Base-by-base conservation (phyloP, 2,329 filamentous ascomycete species). In the Fusarium nurragi region DNA sequence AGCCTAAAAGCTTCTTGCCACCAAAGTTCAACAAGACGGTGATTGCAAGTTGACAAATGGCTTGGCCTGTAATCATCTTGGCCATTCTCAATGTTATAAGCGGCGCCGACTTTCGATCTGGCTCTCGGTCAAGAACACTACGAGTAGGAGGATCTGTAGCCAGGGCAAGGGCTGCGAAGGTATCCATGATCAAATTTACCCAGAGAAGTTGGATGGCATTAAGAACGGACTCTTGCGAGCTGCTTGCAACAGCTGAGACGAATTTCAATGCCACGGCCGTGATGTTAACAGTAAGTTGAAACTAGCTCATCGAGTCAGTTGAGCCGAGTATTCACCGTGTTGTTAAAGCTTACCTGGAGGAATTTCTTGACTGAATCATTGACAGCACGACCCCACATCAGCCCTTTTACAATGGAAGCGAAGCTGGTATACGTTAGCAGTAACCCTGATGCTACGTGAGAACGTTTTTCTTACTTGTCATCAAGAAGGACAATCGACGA, bases 21-120 rank as follows among this genome's bases (percentile, higher is more conserved):
- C 82, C 86, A 64, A 90, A 90, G 74, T 91, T 83, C 8, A 89
- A 77, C 1, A 85, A 76, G 51, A 88, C 83, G 3, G 85, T 86
- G 41, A 87, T 81, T 22, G 77, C 77, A 8, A 89, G 81, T 70
- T 89, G 87, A 71, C 83, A 87, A 58, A 89, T 82, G 21, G 85
- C 80, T 69, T 89, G 86, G 3, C 86, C 86, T 34, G 83, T 79
- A 52, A 88, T 88, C 81, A 88, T 88, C 77, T 88, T 88, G 81
- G 84, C 86, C 86, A 88, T 88, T 19, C 66, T 51, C 32, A 71
- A 94, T 1, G 90, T 93, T 70, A 94, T 92, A 8, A 94, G 80
- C 2, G 90, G 85, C 3, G 90, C 89, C 51, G 85, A 89, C 75
- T 93, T 94, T 12, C 78, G 74, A 61, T 84, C 80, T 3, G 82